Conservation (phyloP, 1,284 basidiomycete species). For the Sparassis latifolia region DNA sequence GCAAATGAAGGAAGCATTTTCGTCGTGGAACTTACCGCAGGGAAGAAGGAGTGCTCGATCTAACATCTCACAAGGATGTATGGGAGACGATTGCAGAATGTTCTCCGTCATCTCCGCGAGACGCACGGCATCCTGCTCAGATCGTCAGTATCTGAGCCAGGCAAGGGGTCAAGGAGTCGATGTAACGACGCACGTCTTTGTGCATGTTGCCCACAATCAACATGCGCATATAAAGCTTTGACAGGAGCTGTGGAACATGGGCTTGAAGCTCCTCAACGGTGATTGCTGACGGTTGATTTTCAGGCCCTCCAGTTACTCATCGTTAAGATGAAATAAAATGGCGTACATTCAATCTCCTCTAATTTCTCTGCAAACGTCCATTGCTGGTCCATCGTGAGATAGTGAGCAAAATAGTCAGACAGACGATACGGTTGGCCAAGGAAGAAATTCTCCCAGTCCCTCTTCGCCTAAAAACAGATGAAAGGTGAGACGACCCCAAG, state of each 20-base stretch:
- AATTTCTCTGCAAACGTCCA: conserved; percentile 85
- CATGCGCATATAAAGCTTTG: conserved; percentile 67
- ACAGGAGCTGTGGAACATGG: conserved; percentile 62
- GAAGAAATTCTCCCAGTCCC: conserved; percentile 83
- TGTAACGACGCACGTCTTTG: conserved; percentile 52
- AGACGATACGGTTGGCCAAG: conserved; percentile 81
- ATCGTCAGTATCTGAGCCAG: background rate
- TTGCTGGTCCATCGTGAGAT: conserved; percentile 63
- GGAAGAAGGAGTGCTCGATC: conserved; percentile 68
- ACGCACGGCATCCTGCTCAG: conserved; percentile 61
- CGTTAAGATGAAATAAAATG: conserved; percentile 1
- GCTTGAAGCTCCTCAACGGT: conserved; percentile 67
- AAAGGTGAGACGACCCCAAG: background rate
- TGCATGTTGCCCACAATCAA: conserved; percentile 84
- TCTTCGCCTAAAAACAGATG: conserved; percentile 43
- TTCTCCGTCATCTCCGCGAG: conserved; percentile 72
- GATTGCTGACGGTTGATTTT: conserved; percentile 40
- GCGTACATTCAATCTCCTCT: conserved; percentile 70
- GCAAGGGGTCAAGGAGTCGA: background rate
- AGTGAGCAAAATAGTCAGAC: conserved; percentile 73
- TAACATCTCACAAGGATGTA: conserved; percentile 50
- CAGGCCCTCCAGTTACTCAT: background rate
- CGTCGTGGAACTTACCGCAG: conserved; percentile 34
- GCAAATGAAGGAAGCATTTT: conserved; percentile 10
- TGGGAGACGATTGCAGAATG: conserved; percentile 53